phyloP scores from a whole-genome alignment of 1,284 basidiomycete species.

The Ceratobasidium sp. region DNA sequence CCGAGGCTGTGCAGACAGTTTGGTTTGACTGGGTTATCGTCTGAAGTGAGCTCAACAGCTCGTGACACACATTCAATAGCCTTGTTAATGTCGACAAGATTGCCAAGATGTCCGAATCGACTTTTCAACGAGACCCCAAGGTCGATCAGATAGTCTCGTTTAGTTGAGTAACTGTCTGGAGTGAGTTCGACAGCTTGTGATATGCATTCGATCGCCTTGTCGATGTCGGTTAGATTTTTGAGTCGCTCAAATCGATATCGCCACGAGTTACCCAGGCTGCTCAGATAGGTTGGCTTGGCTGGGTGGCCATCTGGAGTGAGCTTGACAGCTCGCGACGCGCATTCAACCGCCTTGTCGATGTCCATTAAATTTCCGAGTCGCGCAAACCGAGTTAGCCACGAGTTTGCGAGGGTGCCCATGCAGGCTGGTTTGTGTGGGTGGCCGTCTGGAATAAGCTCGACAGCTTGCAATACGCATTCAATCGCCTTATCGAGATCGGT shows the following conservation, averaged over 20 bases:
- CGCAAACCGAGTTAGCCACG: not conserved
- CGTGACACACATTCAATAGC: not conserved
- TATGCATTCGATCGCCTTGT: no score
- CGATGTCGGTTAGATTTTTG: not conserved
- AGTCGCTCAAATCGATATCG: not conserved
- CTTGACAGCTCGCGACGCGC: not conserved
- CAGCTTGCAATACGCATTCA: not conserved
- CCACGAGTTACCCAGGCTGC: not conserved
- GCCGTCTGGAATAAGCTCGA: not conserved
- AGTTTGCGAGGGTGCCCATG: not conserved
- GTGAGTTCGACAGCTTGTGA: no score
- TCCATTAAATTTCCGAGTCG: not conserved
- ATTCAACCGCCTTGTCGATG: slow-evolving; percentile 10
- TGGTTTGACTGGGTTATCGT: not conserved
- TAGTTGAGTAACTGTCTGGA: not conserved
- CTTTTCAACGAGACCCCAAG: not conserved
- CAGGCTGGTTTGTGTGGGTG: not conserved
- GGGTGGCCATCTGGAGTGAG: slow-evolving; percentile 9
- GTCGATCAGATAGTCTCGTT: not conserved
- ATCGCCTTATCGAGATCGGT: not conserved
- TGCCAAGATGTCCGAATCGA: slow-evolving; percentile 8
- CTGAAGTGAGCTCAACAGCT: slow-evolving; percentile 8
- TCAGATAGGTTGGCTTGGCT: not conserved
- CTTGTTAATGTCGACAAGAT: not conserved
- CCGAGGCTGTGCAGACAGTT: slow-evolving; percentile 8